phyloP scores from a whole-genome alignment of 352 stramenopile genomes.

The Globisporangium nagaii region DNA sequence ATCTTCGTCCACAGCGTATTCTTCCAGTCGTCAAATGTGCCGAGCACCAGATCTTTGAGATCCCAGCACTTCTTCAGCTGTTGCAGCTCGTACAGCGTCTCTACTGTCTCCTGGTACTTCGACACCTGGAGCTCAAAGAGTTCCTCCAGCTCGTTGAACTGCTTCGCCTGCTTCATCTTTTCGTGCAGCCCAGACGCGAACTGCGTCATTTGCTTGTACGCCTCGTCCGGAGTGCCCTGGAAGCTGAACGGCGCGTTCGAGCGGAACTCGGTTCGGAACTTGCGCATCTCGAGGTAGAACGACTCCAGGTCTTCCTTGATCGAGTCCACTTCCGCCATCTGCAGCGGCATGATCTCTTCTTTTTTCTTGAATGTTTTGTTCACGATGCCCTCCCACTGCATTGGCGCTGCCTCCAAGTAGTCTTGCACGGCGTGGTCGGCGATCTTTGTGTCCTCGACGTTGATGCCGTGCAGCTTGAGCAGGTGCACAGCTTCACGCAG shows the following conservation, averaged over 20 bases:
- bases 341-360: slow-evolving; percentile 96
- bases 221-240: slow-evolving; percentile 67
- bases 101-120: slow-evolving; percentile 85
- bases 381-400: slow-evolving; percentile 97
- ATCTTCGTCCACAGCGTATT: slow-evolving; percentile 77
- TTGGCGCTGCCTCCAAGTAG: slow-evolving; percentile 94
- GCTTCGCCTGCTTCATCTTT: slow-evolving; percentile 77
- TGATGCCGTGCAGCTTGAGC: slow-evolving; percentile 92
- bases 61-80: slow-evolving; percentile 88
- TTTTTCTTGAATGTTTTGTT: slow-evolving; percentile 99
- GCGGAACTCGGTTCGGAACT: slow-evolving; percentile 94
- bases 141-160: slow-evolving; percentile 86
- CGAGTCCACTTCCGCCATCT: slow-evolving; percentile 93
- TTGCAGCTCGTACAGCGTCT: slow-evolving; percentile 85
- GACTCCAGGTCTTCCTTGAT: slow-evolving; percentile 93
- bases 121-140: slow-evolving; percentile 85
- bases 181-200: slow-evolving; percentile 65
- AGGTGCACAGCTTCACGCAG: slow-evolving; percentile 92
- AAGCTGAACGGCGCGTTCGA: slow-evolving; percentile 94
- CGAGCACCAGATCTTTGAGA: slow-evolving; percentile 72
- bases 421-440: slow-evolving; percentile 75
- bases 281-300: slow-evolving; percentile 92
- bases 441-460: slow-evolving; percentile 88
- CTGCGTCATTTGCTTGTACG: slow-evolving; percentile 80
- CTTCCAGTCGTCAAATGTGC: slow-evolving; percentile 86